Evolutionary conservation across 352 stramenopile genomes (phyloP).

Genomic region (Phytophthora macrochlamydospora): DNA sequence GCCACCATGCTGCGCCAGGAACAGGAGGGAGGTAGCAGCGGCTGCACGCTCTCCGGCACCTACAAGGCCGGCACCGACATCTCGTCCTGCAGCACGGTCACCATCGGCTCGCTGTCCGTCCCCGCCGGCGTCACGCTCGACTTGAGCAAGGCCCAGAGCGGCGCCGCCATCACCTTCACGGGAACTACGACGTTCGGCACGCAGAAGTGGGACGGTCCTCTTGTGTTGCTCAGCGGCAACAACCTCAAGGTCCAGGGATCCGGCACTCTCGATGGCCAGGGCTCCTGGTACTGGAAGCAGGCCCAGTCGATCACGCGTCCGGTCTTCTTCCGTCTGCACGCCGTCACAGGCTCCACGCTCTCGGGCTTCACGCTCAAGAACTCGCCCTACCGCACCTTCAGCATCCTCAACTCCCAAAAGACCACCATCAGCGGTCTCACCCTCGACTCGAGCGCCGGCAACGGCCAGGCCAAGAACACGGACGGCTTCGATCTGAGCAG

Average conservation of each 20-base stretch:
- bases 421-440: constrained; percentile 30
- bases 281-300: constrained; percentile 44
- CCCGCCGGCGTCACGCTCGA: constrained; percentile 37
- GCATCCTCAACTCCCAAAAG: constrained; percentile 22
- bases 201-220: constrained; percentile 32
- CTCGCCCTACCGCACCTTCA: constrained; percentile 30
- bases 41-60: constrained; percentile 35
- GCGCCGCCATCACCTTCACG: constrained; percentile 36
- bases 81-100: constrained; percentile 29
- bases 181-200: constrained; percentile 41
- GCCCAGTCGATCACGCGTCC: constrained; percentile 28
- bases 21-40: background rate
- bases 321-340: constrained; percentile 38
- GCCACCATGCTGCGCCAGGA: constrained; percentile 27
- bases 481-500: constrained; percentile 34
- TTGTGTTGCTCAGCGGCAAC: constrained; percentile 32
- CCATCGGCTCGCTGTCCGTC: constrained; percentile 29
- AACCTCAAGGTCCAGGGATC: constrained; percentile 33
- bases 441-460: constrained; percentile 16
- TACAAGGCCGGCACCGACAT: constrained; percentile 37
- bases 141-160: constrained; percentile 28
- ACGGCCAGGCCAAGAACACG: constrained; percentile 20
- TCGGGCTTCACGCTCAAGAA: constrained; percentile 46
- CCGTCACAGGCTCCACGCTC: constrained; percentile 24
- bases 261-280: constrained; percentile 41